Percentiles rank a stretch among this genome's conserved stretches.
Evolutionary conservation across 2,329 filamentous ascomycete species (phyloP).

Genomic region (Penicillium sp.): DNA sequence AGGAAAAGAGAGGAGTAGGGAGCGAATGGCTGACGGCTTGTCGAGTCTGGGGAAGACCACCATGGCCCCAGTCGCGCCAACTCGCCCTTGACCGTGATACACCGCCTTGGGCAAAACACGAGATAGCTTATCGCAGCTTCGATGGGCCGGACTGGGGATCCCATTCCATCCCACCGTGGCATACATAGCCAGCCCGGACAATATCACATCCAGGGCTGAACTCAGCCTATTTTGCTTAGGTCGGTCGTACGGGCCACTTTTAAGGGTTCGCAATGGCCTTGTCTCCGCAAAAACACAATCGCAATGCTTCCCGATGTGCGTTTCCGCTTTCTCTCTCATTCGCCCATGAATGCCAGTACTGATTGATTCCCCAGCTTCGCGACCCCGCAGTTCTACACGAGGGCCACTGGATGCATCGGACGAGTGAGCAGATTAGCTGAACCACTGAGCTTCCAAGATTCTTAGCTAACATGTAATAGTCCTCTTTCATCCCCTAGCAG

Average conservation of each 20-base stretch:
- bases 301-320: slow-evolving; percentile 45
- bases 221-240: not conserved
- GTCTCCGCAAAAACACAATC: slow-evolving; percentile 35
- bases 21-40: slow-evolving; percentile 31
- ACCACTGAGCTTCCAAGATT: not conserved
- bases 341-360: slow-evolving; percentile 5
- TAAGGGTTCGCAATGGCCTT: slow-evolving; percentile 26
- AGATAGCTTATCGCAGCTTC: slow-evolving; percentile 31
- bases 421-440: slow-evolving; percentile 61
- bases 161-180: no score
- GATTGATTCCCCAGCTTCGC: slow-evolving; percentile 36
- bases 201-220: no score
- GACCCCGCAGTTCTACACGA: slow-evolving; percentile 63
- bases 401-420: slow-evolving; percentile 73
- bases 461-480: slow-evolving; percentile 20
- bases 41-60: slow-evolving; percentile 24
- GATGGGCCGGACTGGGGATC: not conserved
- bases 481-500: slow-evolving; percentile 29
- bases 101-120: slow-evolving; percentile 36
- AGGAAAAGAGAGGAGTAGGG: slow-evolving; percentile 23
- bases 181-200: no score
- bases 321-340: not conserved
- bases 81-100: slow-evolving; percentile 16
- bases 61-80: slow-evolving; percentile 24
- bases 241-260: not conserved